A percentile compares a stretch with the other conserved stretches of the same genome.
These are phyloP conservation scores for Casaregolazyma suthepensis DNA, from an alignment of 1,139 yeast species.

Conservation along the genomic window DNA sequence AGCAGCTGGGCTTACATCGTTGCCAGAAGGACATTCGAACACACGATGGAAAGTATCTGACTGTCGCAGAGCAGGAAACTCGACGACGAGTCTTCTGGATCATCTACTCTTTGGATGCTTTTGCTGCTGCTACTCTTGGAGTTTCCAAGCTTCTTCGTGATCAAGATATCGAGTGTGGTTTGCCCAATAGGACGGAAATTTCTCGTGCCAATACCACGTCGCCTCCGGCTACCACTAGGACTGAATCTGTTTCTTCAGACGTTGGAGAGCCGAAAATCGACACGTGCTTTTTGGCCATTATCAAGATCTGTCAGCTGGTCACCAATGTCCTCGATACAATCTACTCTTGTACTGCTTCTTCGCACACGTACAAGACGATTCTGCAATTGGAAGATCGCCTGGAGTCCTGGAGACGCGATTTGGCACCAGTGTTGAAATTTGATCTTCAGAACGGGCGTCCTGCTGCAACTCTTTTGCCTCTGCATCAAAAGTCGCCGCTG, in stretches of 20 bases:
- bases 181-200: slow-evolving; percentile 51
- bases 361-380: slow-evolving; percentile 37
- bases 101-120: slow-evolving; percentile 68
- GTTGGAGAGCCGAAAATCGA: slow-evolving; percentile 7
- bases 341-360: slow-evolving; percentile 36
- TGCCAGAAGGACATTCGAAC: slow-evolving; percentile 82
- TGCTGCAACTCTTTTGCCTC: slow-evolving; percentile 34
- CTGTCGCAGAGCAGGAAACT: slow-evolving; percentile 59
- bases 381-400: slow-evolving; percentile 56
- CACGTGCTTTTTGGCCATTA: slow-evolving; percentile 26
- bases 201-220: slow-evolving; percentile 60
- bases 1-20: slow-evolving; percentile 75
- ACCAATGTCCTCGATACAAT: slow-evolving; percentile 69
- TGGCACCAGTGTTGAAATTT: slow-evolving; percentile 57
- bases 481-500: slow-evolving; percentile 51
- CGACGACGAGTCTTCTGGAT: slow-evolving; percentile 83
- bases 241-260: slow-evolving; percentile 4
- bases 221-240: slow-evolving; percentile 37
- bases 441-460: slow-evolving; percentile 60
- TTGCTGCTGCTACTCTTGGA: slow-evolving; percentile 70
- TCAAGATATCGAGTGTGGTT: slow-evolving; percentile 77
- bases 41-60: slow-evolving; percentile 43
- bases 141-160: slow-evolving; percentile 76
- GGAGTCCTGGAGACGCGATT: slow-evolving; percentile 72
- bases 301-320: slow-evolving; percentile 66